phyloP scores from a whole-genome alignment of 805 yeast genomes.

The Naumovozyma castellii region DNA sequence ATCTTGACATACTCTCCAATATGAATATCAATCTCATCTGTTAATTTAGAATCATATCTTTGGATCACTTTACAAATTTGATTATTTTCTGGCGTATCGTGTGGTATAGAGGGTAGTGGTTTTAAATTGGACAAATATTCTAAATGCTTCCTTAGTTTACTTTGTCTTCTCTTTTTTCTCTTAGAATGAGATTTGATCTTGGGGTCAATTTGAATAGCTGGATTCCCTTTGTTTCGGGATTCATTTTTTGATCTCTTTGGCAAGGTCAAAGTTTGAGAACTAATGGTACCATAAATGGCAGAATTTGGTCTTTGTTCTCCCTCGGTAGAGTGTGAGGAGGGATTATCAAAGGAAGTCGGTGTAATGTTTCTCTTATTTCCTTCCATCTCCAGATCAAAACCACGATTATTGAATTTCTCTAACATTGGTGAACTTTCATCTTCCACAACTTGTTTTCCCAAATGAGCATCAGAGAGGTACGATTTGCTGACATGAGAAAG shows the following conservation, averaged over 20 bases:
- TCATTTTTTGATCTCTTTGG: background rate
- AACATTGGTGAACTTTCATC: constrained; percentile 22
- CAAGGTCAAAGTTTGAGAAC: constrained; percentile 3
- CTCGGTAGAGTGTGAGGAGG: background rate
- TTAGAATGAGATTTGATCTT: constrained; percentile 2
- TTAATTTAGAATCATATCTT: constrained; percentile 26
- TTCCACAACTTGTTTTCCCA: constrained; percentile 1
- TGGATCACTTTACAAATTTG: constrained; percentile 14
- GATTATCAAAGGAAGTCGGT: background rate
- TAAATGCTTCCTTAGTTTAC: constrained; percentile 10
- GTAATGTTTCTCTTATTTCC: background rate
- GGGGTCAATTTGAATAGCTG: constrained; percentile 3
- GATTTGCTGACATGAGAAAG: constrained; percentile 14
- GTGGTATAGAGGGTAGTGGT: constrained; percentile 18
- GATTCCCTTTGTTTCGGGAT: background rate
- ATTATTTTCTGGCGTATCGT: constrained; percentile 7
- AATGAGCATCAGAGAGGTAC: constrained; percentile 1
- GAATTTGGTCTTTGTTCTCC: constrained; percentile 2
- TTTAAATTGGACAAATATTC: constrained; percentile 11
- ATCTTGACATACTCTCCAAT: constrained; percentile 29
- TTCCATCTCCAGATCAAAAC: background rate
- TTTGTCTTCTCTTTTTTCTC: constrained; percentile 5
- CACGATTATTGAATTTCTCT: constrained; percentile 1
- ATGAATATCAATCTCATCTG: constrained; percentile 30
- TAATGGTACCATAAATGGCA: constrained; percentile 11